These are phyloP conservation scores for Fusarium proliferatum DNA, from an alignment of 2,329 filamentous ascomycete genomes.

Conservation along the genomic window DNA sequence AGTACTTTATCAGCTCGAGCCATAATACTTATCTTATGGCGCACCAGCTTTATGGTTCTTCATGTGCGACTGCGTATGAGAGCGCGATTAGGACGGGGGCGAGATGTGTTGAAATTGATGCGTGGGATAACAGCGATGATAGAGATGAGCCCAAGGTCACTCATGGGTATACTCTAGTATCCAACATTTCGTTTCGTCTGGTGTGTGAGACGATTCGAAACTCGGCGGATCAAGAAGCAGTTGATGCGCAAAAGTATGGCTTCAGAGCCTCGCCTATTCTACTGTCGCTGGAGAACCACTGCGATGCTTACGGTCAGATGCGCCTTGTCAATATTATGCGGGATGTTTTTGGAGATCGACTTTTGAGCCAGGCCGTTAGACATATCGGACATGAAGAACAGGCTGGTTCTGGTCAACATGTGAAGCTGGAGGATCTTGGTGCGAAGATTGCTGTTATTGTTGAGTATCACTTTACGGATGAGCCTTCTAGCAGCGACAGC, in stretches of 20 bases:
- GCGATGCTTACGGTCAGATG: conserved; percentile 66
- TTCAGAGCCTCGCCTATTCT: conserved; percentile 67
- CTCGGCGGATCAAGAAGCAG: conserved; percentile 68
- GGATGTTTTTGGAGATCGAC: conserved; percentile 69
- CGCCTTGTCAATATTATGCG: conserved; percentile 73
- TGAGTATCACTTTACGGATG: conserved; percentile 70
- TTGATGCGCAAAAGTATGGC: conserved; percentile 52
- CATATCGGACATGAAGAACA: conserved; percentile 67
- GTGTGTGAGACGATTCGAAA: conserved; percentile 75
- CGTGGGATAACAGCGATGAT: conserved; percentile 73
- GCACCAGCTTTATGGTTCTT: conserved; percentile 74
- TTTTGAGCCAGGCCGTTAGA: conserved; percentile 68
- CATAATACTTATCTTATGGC: conserved; percentile 80
- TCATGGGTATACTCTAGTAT: conserved; percentile 76
- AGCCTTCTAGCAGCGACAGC: conserved; percentile 55
- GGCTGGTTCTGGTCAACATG: conserved; percentile 61
- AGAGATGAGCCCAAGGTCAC: conserved; percentile 75
- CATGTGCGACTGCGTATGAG: conserved; percentile 71
- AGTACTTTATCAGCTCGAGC: conserved; percentile 78
- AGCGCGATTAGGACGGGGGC: conserved; percentile 71
- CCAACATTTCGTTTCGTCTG: conserved; percentile 70
- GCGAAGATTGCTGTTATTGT: conserved; percentile 75
- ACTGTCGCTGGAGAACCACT: conserved; percentile 76
- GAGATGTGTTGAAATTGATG: conserved; percentile 79
- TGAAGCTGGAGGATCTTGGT: conserved; percentile 68